Base-by-base conservation (phyloP, 1,139 yeast species). In the Debaryomycetaceae sp. region DNA sequence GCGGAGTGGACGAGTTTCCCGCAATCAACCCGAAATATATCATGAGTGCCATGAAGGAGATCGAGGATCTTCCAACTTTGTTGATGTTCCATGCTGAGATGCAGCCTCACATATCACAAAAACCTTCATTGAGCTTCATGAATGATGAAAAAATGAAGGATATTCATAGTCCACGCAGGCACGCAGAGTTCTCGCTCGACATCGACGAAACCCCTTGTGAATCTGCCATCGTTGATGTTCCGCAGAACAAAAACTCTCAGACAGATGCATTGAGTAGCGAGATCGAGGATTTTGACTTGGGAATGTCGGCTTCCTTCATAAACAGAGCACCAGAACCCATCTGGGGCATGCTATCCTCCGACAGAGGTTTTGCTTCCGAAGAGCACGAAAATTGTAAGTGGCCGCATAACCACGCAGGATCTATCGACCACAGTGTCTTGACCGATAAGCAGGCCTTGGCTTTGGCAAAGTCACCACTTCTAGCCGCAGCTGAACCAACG, bases 1-100 rank as follows among this genome's bases (percentile, higher is more conserved):
- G 93, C 44, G 97, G 97, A 24, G 97, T 90, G 7, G 95, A 87
- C 48, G 98, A 91, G 63, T 91, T 91, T 64, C 97, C 97, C 1
- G 87, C 86, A 44, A 85, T 91, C 39, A 75, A 75, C 39, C 76
- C 83, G 6, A 60, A 62, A 5, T 83, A 87, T 56, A 85, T 90
- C 43, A 68, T 76, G 41, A 62, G 70, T 40, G 97, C 95, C 5
- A 76, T 90, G 78, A 63, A 73, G 38, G 68, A 63, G 13, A 84
- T 89, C 2, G 70, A 81, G 46, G 85, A 79, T 17, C 66, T 76
- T 44, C 76, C 81, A 30, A 86, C 97, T 0, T 65, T 88, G 56
- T 73, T 89, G 55, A 84, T 91, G 95, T 90, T 90, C 70, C 98
- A 90, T 58, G 97, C 97, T 2, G 97, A 90, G 62, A 81, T 87